A percentile compares a stretch with the other conserved stretches of the same genome.
Conservation (phyloP, 2,329 filamentous ascomycete genomes). For the Cladosporium sp. region DNA sequence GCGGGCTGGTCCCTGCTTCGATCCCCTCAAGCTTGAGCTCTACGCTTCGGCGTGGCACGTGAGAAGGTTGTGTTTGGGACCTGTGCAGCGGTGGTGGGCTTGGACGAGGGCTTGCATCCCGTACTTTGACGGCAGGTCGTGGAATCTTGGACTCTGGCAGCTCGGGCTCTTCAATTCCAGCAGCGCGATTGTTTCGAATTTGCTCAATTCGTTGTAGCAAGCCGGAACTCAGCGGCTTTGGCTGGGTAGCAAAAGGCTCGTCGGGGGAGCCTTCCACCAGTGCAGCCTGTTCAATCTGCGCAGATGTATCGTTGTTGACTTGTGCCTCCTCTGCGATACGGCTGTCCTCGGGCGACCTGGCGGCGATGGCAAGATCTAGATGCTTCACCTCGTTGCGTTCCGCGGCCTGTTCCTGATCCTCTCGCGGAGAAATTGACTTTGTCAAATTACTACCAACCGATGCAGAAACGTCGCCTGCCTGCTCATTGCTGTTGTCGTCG, state of each 20-base stretch:
- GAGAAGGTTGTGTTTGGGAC: conserved; percentile 47
- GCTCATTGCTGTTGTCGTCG: conserved; percentile 19
- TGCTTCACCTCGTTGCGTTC: conserved; percentile 55
- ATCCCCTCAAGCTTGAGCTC: conserved; percentile 9
- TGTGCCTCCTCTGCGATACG: not conserved
- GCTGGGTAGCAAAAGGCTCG: conserved; percentile 28
- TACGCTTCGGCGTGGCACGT: conserved; percentile 22
- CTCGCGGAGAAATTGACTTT: conserved; percentile 24
- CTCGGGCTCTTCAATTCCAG: conserved; percentile 19
- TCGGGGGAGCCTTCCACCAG: conserved; percentile 10
- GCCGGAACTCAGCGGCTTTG: conserved; percentile 32
- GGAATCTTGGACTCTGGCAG: conserved; percentile 32
- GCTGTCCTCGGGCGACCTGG: conserved; percentile 23
- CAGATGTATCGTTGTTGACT: not conserved
- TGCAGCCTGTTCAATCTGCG: not conserved
- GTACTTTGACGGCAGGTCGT: conserved; percentile 27
- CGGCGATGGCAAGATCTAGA: conserved; percentile 55
- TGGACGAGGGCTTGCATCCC: conserved; percentile 32
- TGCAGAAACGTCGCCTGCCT: conserved; percentile 11
- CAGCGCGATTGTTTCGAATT: conserved; percentile 29
- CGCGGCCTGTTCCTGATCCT: conserved; percentile 29
- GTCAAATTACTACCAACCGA: conserved; percentile 17
- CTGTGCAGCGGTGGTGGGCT: conserved; percentile 46
- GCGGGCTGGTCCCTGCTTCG: not conserved
- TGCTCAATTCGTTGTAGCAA: conserved; percentile 35